These are phyloP conservation scores for Clonostachys chloroleuca DNA, from an alignment of 2,329 filamentous ascomycete species.

Conservation along the genomic window DNA sequence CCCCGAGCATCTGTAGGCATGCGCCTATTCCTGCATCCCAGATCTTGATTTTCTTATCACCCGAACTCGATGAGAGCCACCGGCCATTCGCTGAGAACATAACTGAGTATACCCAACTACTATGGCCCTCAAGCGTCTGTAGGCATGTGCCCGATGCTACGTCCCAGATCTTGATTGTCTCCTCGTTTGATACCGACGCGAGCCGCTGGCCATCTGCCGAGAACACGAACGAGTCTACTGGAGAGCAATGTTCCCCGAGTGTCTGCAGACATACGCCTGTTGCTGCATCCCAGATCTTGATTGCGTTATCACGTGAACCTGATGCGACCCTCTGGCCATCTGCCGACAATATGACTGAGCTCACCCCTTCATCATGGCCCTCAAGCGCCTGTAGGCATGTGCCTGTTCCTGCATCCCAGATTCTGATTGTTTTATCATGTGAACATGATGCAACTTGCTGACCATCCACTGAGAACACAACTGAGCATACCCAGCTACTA, in stretches of 20 bases:
- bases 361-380: background rate
- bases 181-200: background rate
- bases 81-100: too few species aligned
- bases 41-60: too few species aligned
- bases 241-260: background rate
- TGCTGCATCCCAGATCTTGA: conserved; percentile 3
- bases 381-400: conserved; percentile 4
- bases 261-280: background rate
- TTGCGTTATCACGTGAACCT: background rate
- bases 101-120: too few species aligned
- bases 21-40: too few species aligned
- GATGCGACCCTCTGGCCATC: conserved; percentile 2
- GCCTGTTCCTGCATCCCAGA: conserved; percentile 2
- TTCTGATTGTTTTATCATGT: background rate
- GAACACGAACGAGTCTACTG: background rate
- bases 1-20: too few species aligned
- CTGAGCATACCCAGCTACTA: background rate
- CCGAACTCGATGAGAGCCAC: too few species aligned
- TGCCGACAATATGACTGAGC: conserved; percentile 1
- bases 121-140: background rate
- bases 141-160: background rate
- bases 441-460: conserved; percentile 1
- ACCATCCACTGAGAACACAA: background rate
- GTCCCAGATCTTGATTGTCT: background rate
- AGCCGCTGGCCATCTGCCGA: conserved; percentile 1